Base-by-base conservation (phyloP, 768 basidiomycete genomes). In the Kwoniella mangroviensis region DNA sequence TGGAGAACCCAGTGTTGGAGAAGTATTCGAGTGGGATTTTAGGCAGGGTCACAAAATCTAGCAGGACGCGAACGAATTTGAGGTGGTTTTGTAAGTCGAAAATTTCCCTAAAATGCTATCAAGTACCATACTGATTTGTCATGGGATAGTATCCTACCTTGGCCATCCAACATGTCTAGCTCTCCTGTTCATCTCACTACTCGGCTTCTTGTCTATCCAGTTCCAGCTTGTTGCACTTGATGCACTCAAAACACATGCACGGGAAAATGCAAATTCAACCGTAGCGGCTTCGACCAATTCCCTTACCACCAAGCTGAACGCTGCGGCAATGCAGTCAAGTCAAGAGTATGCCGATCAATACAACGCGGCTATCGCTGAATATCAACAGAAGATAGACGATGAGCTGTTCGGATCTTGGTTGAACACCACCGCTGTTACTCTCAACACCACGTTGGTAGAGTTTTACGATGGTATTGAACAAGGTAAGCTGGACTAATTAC, bases 381-480 rank as follows among this genome's bases (percentile, higher is more conserved):
- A 93, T 59, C 92, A 98, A 84, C 86, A 85, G 49, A 87, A 88
- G 6, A 88, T 98, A 83, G 93, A 98, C 81, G 85, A 92, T 51
- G 91, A 91, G 26, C 84, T 98, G 56, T 96, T 98, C 72, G 94
- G 94, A 3, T 73, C 70, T 11, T 98, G 95, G 95, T 90, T 98
- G 59, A 94, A 98, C 76, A 87, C 86, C 19, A 96, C 96, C 9
- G 96, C 94, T 1, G 89, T 88, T 3, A 89, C 90, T 6, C 87
- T 99, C 63, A 99, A 99, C 82, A 85, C 86, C 75, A 97, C 96
- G 3, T 85, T 99, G 77, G 90, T 88, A 80, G 86, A 86, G 56
- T 96, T 99, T 83, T 98, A 98, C 84, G 85, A 85, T 66, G 94
- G 93, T 60, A 84, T 99, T 41, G 92, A 96, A 83, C 85, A 87